phyloP scores from a whole-genome alignment of 192 early-diverging fungal genomes.

The Rhizoclosmatium globosum region DNA sequence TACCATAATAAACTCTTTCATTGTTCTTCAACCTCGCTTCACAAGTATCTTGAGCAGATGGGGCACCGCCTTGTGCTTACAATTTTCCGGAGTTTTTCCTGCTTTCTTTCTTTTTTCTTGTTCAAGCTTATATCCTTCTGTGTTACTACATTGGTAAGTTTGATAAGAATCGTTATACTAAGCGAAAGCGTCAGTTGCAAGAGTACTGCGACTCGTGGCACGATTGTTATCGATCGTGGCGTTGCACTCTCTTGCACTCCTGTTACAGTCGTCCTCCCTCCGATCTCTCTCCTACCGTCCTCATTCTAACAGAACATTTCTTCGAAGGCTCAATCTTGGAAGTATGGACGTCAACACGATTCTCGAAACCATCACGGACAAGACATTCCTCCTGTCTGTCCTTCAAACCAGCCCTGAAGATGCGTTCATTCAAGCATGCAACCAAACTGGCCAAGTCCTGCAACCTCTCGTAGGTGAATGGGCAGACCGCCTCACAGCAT shows the following conservation, averaged over 20 bases:
- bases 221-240: neutral
- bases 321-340: neutral
- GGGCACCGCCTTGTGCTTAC: no score
- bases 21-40: neutral
- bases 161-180: no score
- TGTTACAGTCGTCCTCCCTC: neutral
- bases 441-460: neutral
- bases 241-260: neutral
- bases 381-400: neutral
- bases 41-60: neutral
- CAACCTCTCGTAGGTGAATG: neutral
- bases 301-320: neutral
- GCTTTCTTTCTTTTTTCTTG: no score
- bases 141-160: no score
- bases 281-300: neutral
- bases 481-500: neutral
- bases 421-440: conserved; percentile 1
- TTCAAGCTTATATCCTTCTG: no score
- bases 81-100: no score
- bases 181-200: no score
- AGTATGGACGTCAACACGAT: neutral
- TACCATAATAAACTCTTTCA: neutral
- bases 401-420: neutral
- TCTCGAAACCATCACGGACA: neutral
- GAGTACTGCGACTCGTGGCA: neutral